Conservation (phyloP, 768 basidiomycete genomes). For the Kwoniella heveanensis region DNA sequence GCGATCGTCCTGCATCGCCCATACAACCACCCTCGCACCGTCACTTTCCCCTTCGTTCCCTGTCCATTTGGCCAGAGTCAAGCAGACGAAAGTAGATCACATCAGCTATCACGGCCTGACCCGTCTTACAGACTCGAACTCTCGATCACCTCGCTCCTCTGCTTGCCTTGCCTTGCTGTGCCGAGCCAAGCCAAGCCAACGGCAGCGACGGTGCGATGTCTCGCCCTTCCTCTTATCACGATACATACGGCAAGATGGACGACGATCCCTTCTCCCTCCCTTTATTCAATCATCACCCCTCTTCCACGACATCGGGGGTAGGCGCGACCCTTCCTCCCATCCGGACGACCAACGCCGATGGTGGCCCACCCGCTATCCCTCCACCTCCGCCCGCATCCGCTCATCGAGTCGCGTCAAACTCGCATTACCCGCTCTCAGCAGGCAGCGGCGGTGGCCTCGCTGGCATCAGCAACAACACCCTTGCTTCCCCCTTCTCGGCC, state of each 20-base stretch:
- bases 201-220: slow-evolving; percentile 30
- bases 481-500: slow-evolving; percentile 19
- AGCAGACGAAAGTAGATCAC: no score
- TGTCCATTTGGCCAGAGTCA: no score
- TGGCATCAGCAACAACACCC: neutral
- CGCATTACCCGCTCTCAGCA: slow-evolving; percentile 1
- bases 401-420: slow-evolving; percentile 7
- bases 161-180: neutral
- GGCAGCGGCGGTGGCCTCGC: neutral
- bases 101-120: no score
- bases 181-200: neutral
- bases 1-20: no score
- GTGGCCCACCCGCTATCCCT: slow-evolving; percentile 14
- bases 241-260: slow-evolving; percentile 23
- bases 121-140: no score
- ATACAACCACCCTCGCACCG: no score
- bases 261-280: slow-evolving; percentile 40
- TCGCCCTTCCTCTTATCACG: slow-evolving; percentile 47
- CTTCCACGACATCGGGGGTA: neutral
- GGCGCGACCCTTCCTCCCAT: slow-evolving; percentile 18
- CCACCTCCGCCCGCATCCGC: slow-evolving; percentile 24
- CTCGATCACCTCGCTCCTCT: no score
- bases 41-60: no score
- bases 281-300: slow-evolving; percentile 37
- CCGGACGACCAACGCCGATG: slow-evolving; percentile 8